Conservation (phyloP, 164 flowering plant species). For the Piper betle region DNA sequence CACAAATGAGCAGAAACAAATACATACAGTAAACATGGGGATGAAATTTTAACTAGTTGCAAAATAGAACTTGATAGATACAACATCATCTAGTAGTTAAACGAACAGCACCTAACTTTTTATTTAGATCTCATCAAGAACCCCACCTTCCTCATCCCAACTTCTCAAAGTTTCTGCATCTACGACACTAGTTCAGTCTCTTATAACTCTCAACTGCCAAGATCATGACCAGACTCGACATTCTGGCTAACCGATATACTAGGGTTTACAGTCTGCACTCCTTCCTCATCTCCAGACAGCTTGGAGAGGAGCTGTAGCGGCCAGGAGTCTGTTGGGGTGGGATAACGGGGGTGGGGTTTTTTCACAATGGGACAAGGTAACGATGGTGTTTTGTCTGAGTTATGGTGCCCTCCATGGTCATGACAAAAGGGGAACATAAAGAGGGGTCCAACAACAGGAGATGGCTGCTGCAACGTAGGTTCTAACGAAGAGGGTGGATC, state of each 20-base stretch:
- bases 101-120: too few relatives aligned
- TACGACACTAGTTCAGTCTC: too few relatives aligned
- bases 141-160: too few relatives aligned
- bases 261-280: neutral
- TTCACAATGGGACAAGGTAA: conserved; percentile 21
- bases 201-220: neutral
- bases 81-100: too few relatives aligned
- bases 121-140: too few relatives aligned
- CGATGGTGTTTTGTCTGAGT: conserved; percentile 8
- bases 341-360: conserved; percentile 50
- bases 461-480: neutral
- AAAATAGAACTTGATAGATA: too few relatives aligned
- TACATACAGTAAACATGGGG: too few relatives aligned
- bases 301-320: conserved; percentile 27
- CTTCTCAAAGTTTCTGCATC: too few relatives aligned
- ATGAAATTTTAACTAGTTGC: too few relatives aligned
- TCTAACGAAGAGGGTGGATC: conserved; percentile 10
- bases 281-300: neutral
- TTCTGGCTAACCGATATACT: neutral
- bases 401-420: conserved; percentile 19
- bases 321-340: conserved; percentile 47
- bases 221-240: neutral
- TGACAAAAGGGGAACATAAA: conserved; percentile 33
- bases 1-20: too few relatives aligned
- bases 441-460: conserved; percentile 27